phyloP scores from a whole-genome alignment of 2,329 filamentous ascomycete species.

The Botrytis fabae region DNA sequence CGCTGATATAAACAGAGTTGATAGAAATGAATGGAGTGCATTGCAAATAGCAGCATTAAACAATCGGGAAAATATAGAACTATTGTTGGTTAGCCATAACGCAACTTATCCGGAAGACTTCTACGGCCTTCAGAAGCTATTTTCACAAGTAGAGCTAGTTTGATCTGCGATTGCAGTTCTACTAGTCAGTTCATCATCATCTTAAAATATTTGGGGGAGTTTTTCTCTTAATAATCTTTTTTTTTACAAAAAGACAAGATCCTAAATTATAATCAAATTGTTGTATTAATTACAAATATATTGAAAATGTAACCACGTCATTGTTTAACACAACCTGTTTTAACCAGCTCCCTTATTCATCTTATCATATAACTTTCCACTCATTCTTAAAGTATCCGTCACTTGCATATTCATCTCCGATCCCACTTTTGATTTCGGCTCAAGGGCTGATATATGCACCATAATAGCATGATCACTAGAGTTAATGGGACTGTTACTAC shows the following conservation, averaged over 20 bases:
- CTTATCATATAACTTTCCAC: not conserved
- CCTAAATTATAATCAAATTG: not conserved
- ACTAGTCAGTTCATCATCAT: too few relatives aligned
- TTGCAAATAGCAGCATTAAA: not conserved
- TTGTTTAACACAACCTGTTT: not conserved
- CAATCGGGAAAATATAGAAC: not conserved
- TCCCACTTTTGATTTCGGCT: not conserved
- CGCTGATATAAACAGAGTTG: not conserved
- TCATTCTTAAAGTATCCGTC: not conserved
- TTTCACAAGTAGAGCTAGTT: too few relatives aligned
- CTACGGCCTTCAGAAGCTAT: too few relatives aligned
- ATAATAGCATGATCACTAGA: not conserved
- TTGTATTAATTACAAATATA: not conserved
- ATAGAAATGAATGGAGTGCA: not conserved
- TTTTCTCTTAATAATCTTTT: not conserved
- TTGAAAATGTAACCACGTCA: not conserved
- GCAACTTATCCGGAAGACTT: not conserved
- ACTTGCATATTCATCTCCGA: constrained; percentile 2
- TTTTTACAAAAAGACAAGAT: not conserved
- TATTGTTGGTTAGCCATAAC: not conserved
- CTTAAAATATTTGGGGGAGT: not conserved
- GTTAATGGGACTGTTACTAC: constrained; percentile 14
- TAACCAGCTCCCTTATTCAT: not conserved
- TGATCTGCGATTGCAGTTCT: too few relatives aligned
- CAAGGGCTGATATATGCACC: constrained; percentile 2